Base-by-base conservation (phyloP, 2,329 filamentous ascomycete genomes). In the Pezicula carpinea region DNA sequence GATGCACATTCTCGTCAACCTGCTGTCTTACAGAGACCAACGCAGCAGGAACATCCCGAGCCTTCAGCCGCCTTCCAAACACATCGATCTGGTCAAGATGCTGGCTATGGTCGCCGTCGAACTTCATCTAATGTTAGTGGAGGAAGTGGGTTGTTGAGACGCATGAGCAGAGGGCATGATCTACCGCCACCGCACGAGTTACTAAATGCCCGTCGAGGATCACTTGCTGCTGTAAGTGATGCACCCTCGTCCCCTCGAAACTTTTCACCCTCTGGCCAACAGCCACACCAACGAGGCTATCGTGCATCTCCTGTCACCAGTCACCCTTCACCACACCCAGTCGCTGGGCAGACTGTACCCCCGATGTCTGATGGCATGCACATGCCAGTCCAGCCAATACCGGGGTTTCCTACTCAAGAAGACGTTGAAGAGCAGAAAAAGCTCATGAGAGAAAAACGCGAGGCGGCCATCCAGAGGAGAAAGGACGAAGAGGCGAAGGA, bases 91-190 rank as follows among this genome's bases (percentile, higher is more conserved):
- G 81, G 74, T 14, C 83, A 87, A 51, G 82, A 86, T 54, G 82
- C 72, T 11, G 74, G 80, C 3, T 91, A 87, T 72, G 78, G 76
- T 32, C 82, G 90, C 54, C 82, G 90, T 51, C 83, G 92, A 53
- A 87, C 87, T 48, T 96, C 92, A 14, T 97, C 92, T 2, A 95
- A 90, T 60, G 85, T 95, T 34, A 96, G 91, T 64, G 90, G 89
- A 46, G 87, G 87, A 49, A 95, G 89, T 64, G 85, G 85, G 50
- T 79, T 83, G 53, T 76, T 85, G 31, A 52, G 62, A 44, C 57
- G 63, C 36, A 61, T 65, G 59, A 65, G 62, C 44, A 58, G 58
- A 45, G 59, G 54, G 53, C 60, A 61, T 46, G 60, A 64, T 39
- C 55, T 63, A 50, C 55, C 58, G 33, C 56, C 58, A 22, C 59